Evolutionary conservation across 139 green algal genomes (phyloP).

Genomic region (Tetradesmus lagerheimii): DNA sequence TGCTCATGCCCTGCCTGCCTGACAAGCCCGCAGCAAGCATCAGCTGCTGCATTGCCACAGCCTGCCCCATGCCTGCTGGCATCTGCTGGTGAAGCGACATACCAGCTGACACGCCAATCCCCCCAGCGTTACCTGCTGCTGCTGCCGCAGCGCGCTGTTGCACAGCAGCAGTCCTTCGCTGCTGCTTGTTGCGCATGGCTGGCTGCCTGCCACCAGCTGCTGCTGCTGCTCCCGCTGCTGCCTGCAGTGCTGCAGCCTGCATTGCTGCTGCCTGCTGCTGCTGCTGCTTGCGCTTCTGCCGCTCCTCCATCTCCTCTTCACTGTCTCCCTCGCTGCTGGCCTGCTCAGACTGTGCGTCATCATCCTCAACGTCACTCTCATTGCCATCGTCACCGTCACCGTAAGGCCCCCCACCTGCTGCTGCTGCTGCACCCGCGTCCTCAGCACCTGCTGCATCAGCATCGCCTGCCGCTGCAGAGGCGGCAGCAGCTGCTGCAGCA

Average conservation of each 20-base stretch:
- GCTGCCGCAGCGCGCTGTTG: neutral
- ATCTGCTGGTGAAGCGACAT: neutral
- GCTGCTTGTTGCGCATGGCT: neutral
- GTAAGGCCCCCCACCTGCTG: neutral
- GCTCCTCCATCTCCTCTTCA: neutral
- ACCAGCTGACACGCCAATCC: neutral
- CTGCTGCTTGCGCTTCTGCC: neutral
- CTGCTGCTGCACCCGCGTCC: neutral
- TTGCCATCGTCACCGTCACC: neutral
- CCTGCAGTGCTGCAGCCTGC: neutral
- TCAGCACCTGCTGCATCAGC: neutral
- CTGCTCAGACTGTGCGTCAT: neutral
- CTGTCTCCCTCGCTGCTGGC: conserved; percentile 29
- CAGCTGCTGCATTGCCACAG: neutral
- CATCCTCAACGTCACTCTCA: conserved; percentile 17
- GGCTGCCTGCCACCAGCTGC: neutral
- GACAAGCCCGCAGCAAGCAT: conserved; percentile 10
- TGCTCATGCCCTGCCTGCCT: conserved; percentile 19
- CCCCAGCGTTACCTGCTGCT: neutral
- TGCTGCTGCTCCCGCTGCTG: neutral
- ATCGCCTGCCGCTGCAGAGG: neutral
- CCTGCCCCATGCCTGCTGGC: neutral
- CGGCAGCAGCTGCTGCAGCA: neutral
- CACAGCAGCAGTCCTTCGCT: neutral
- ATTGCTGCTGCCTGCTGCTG: neutral